phyloP scores from a whole-genome alignment of 352 stramenopile genomes.

The Globisporangium orthogonon region DNA sequence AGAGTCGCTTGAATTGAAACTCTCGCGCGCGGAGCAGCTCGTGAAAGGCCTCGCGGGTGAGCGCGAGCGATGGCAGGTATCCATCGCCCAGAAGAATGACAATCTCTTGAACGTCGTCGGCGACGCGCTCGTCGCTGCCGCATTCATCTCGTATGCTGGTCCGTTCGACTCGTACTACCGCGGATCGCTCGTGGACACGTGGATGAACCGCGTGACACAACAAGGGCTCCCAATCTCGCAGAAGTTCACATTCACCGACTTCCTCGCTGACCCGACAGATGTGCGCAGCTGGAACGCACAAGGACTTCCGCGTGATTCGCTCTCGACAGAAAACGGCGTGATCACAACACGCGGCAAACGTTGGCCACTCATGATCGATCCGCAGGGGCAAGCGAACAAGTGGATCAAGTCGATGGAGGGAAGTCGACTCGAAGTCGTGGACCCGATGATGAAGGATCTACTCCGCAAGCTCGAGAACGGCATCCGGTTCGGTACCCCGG shows the following conservation, averaged over 20 bases:
- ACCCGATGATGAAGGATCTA: constrained; percentile 94
- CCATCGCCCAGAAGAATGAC: constrained; percentile 88
- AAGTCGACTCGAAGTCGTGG: constrained; percentile 83
- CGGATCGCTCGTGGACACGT: constrained; percentile 77
- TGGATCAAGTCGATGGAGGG: constrained; percentile 96
- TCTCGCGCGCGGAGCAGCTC: constrained; percentile 92
- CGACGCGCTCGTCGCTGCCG: constrained; percentile 89
- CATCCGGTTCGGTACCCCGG: constrained; percentile 90
- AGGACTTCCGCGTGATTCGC: constrained; percentile 87
- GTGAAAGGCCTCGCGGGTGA: constrained; percentile 92
- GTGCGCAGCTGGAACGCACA: constrained; percentile 94
- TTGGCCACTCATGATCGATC: constrained; percentile 98
- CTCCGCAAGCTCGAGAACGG: constrained; percentile 92
- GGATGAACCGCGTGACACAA: constrained; percentile 85
- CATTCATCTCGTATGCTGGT: constrained; percentile 94
- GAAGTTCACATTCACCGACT: constrained; percentile 90
- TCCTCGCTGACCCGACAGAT: constrained; percentile 91
- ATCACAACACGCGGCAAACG: constrained; percentile 91
- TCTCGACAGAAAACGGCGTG: constrained; percentile 95
- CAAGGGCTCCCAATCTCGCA: constrained; percentile 79
- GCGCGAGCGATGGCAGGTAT: constrained; percentile 90
- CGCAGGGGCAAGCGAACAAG: constrained; percentile 94
- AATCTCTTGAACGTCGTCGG: constrained; percentile 87
- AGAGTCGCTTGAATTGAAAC: constrained; percentile 88
- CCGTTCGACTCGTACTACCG: constrained; percentile 93